These are phyloP conservation scores for Colletotrichum godetiae DNA, from an alignment of 2,329 filamentous ascomycete species.

Conservation along the genomic window DNA sequence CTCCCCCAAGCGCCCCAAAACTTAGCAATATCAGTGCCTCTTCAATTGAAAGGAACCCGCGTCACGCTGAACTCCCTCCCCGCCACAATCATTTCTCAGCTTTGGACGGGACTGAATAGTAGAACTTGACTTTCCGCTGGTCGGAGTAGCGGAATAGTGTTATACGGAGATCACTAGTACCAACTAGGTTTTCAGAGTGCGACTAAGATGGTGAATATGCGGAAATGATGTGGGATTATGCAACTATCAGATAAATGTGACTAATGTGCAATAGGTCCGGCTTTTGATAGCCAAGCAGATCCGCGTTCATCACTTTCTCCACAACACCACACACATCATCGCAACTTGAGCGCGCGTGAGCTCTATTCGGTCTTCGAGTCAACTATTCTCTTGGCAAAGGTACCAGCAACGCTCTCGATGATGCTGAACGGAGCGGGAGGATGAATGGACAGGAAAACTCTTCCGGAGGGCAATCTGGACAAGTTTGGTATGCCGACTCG, in stretches of 20 bases:
- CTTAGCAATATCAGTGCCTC: too few relatives aligned
- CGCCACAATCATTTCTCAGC: too few relatives aligned
- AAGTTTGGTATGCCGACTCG: slow-evolving; percentile 21
- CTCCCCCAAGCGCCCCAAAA: too few relatives aligned
- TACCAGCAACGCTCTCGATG: background rate
- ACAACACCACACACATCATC: background rate
- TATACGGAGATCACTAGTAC: background rate
- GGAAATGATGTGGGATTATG: background rate
- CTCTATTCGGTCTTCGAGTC: too few relatives aligned
- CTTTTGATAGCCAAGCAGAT: background rate
- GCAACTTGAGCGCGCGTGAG: background rate
- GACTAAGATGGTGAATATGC: background rate
- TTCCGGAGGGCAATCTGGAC: slow-evolving; percentile 10
- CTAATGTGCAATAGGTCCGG: background rate
- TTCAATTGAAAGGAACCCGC: too few relatives aligned
- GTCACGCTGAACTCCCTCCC: too few relatives aligned
- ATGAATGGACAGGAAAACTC: slow-evolving; percentile 11
- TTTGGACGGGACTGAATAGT: too few relatives aligned
- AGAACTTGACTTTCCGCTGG: background rate
- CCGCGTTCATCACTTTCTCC: background rate
- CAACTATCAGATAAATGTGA: background rate
- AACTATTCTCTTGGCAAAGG: background rate
- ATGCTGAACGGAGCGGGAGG: background rate
- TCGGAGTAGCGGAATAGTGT: background rate
- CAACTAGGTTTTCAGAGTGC: background rate